Conservation (phyloP, 805 yeast genomes). For the Candida alai region DNA sequence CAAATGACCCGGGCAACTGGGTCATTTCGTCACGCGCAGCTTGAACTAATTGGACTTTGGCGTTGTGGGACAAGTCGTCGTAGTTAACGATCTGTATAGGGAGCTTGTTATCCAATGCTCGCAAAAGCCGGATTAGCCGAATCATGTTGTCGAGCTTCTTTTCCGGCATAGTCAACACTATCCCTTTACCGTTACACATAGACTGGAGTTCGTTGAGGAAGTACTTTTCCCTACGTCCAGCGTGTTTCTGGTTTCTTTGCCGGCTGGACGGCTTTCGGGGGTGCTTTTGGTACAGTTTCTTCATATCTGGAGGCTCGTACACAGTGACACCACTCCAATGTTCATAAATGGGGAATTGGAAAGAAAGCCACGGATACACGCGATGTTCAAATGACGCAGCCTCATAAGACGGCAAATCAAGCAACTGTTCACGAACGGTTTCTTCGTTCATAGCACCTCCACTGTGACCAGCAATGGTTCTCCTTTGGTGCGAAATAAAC, state of each 20-base stretch:
- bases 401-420: slow-evolving; percentile 1
- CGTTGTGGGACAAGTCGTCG: slow-evolving; percentile 21
- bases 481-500: slow-evolving; percentile 2
- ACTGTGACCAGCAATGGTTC: neutral
- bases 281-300: slow-evolving; percentile 1
- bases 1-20: slow-evolving; percentile 22
- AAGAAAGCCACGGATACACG: slow-evolving; percentile 39
- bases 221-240: slow-evolving; percentile 24
- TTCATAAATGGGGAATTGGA: slow-evolving; percentile 33
- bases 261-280: neutral
- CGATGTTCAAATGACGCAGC: slow-evolving; percentile 24
- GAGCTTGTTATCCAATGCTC: slow-evolving; percentile 31
- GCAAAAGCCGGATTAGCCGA: slow-evolving; percentile 26
- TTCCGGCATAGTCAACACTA: slow-evolving; percentile 30
- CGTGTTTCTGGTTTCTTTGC: slow-evolving; percentile 18
- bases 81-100: slow-evolving; percentile 36
- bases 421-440: neutral
- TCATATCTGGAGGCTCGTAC: slow-evolving; percentile 22
- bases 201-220: slow-evolving; percentile 25
- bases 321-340: slow-evolving; percentile 36
- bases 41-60: slow-evolving; percentile 22
- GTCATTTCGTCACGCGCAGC: slow-evolving; percentile 24
- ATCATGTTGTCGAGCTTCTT: slow-evolving; percentile 25
- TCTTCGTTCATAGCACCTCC: neutral
- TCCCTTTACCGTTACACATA: slow-evolving; percentile 28